A percentile compares a stretch with the other conserved stretches of the same genome.
These are phyloP conservation scores for Hypsizygus ulmarius DNA, from an alignment of 1,284 basidiomycete species.

Conservation along the genomic window DNA sequence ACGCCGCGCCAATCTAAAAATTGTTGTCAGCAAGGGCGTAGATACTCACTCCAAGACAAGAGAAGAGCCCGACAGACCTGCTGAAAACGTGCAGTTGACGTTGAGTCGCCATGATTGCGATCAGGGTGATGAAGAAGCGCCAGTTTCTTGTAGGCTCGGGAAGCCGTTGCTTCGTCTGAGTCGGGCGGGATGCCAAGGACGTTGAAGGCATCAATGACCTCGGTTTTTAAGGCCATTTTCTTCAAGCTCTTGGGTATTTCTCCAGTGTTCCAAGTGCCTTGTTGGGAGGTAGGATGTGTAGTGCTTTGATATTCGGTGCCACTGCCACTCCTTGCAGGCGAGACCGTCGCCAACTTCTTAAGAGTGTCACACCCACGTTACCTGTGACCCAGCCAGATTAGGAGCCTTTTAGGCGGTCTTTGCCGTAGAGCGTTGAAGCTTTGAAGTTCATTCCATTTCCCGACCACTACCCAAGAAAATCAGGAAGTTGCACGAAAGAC, in stretches of 20 bases:
- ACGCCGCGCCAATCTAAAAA: conserved; percentile 33
- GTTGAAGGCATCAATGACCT: conserved; percentile 30
- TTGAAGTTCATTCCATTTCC: no score
- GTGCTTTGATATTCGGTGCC: not conserved
- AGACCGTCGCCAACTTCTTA: no score
- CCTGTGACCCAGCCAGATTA: no score
- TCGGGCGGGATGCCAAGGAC: conserved; percentile 28
- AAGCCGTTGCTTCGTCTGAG: conserved; percentile 24
- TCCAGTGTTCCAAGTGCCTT: not conserved
- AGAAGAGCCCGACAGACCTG: conserved; percentile 19
- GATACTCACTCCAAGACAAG: conserved; percentile 2
- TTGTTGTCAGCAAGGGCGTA: conserved; percentile 7
- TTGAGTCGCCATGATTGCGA: conserved; percentile 27
- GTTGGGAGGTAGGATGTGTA: not conserved
- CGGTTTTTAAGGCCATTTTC: conserved; percentile 25
- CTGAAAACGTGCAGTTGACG: conserved; percentile 32
- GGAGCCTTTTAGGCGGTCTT: not conserved
- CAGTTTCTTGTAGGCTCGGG: conserved; percentile 31
- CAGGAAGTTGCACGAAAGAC: no score
- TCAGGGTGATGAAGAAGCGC: conserved; percentile 35
- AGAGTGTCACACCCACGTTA: no score
- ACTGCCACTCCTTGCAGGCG: not conserved
- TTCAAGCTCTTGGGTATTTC: not conserved
- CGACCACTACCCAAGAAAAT: no score
- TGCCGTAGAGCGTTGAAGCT: no score